Percentiles rank a stretch among this genome's conserved stretches.
Conservation (phyloP, 2,329 filamentous ascomycete species). For the Xylaria sp. region DNA sequence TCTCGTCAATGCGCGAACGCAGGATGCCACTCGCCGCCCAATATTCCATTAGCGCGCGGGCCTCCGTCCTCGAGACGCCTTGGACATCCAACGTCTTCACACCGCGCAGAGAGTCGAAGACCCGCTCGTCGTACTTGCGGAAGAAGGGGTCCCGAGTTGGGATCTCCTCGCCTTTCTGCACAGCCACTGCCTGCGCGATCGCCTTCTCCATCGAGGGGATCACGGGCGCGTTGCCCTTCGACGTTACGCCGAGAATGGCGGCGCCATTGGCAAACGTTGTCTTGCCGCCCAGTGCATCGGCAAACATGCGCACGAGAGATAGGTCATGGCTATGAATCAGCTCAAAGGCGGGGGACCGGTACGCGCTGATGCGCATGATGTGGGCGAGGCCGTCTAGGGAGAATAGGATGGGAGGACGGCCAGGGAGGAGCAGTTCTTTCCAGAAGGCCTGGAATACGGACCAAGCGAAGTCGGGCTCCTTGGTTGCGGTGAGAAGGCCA, state of each 20-base stretch:
- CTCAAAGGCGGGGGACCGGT: slow-evolving; percentile 72
- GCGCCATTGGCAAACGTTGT: slow-evolving; percentile 72
- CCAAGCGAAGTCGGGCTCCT: slow-evolving; percentile 80
- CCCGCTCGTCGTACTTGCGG: slow-evolving; percentile 61
- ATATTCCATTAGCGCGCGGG: slow-evolving; percentile 85
- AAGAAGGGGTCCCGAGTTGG: slow-evolving; percentile 58
- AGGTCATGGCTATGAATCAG: slow-evolving; percentile 88
- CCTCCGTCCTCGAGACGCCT: slow-evolving; percentile 75
- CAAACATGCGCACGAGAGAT: slow-evolving; percentile 74
- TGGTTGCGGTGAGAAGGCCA: slow-evolving; percentile 71
- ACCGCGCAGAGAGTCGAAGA: slow-evolving; percentile 58
- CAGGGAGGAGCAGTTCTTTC: slow-evolving; percentile 70
- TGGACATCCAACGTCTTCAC: slow-evolving; percentile 62
- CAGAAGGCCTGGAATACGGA: slow-evolving; percentile 80
- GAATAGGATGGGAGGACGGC: slow-evolving; percentile 66
- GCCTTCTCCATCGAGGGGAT: slow-evolving; percentile 72
- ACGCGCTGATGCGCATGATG: slow-evolving; percentile 79
- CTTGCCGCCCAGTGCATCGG: slow-evolving; percentile 70
- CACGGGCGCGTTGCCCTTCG: slow-evolving; percentile 70
- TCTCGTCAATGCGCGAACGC: slow-evolving; percentile 71
- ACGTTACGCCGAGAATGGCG: slow-evolving; percentile 75
- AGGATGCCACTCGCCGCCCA: slow-evolving; percentile 87
- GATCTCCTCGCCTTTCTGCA: slow-evolving; percentile 42
- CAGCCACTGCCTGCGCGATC: slow-evolving; percentile 61
- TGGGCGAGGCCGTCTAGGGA: slow-evolving; percentile 79